A percentile compares a stretch with the other conserved stretches of the same genome.
Evolutionary conservation across 495 filamentous ascomycete species (phyloP).

Genomic region (Cudoniella acicularis): DNA sequence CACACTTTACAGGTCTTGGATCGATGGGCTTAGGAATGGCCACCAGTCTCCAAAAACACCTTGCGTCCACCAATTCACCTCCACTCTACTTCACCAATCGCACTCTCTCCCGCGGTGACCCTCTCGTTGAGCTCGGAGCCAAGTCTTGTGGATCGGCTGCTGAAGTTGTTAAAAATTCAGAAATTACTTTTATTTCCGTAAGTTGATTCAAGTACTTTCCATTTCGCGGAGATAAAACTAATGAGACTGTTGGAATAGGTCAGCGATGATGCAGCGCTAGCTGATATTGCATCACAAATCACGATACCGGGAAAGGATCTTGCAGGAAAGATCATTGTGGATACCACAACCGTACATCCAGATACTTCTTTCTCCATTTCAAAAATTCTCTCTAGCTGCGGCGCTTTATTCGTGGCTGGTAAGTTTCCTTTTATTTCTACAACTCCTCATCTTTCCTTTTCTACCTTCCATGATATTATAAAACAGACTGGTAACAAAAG

Average conservation of each 20-base stretch:
- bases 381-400: conserved; percentile 19
- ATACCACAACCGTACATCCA: conserved; percentile 41
- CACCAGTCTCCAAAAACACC: conserved; percentile 37
- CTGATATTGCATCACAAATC: conserved; percentile 22
- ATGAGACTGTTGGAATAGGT: too few species aligned
- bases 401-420: conserved; percentile 26
- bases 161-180: conserved; percentile 27
- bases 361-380: conserved; percentile 27
- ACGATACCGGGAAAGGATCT: background rate
- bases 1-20: conserved; percentile 28
- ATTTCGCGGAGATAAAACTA: too few species aligned
- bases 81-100: conserved; percentile 34
- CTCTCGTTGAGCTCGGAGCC: conserved; percentile 27
- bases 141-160: conserved; percentile 27
- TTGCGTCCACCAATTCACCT: conserved; percentile 16
- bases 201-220: too few species aligned
- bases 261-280: conserved; percentile 28
- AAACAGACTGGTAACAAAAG: too few species aligned
- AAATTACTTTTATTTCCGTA: conserved; percentile 34
- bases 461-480: too few species aligned
- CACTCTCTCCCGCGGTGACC: conserved; percentile 31
- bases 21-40: conserved; percentile 43
- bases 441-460: too few species aligned
- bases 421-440: too few species aligned
- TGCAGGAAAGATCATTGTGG: conserved; percentile 35